A percentile compares a stretch with the other conserved stretches of the same genome.
phyloP scores from a whole-genome alignment of 176 grass and related monocot species.

The Thinopyrum elongatum region DNA sequence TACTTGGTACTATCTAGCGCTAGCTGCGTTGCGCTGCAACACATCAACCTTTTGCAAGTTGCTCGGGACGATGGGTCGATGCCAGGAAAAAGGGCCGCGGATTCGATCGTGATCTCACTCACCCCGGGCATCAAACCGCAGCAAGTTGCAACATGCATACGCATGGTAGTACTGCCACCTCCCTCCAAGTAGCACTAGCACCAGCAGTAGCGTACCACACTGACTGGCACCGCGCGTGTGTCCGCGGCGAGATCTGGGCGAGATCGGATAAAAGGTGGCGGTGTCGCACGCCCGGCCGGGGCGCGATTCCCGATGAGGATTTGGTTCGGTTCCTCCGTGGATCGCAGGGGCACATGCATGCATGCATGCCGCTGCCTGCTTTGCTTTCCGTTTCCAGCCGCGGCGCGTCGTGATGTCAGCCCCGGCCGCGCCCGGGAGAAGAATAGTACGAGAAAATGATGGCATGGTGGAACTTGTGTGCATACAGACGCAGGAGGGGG shows the following conservation, averaged over 20 bases:
- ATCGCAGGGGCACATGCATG: constrained; percentile 42
- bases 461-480: neutral
- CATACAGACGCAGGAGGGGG: neutral
- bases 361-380: too few species aligned
- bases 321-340: constrained; percentile 24
- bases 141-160: neutral
- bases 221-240: neutral
- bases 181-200: neutral
- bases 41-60: constrained; percentile 26
- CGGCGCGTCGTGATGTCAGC: constrained; percentile 18
- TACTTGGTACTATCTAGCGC: neutral
- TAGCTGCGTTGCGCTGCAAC: neutral
- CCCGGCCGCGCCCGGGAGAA: neutral
- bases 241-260: constrained; percentile 21
- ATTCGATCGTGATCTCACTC: neutral
- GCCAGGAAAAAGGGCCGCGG: neutral
- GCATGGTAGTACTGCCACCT: neutral
- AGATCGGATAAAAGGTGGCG: constrained; percentile 36
- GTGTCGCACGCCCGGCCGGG: neutral
- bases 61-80: neutral
- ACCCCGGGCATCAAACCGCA: neutral
- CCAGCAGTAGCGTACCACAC: neutral
- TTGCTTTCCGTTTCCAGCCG: neutral
- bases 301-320: constrained; percentile 29
- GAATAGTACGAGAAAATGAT: neutral